Evolutionary conservation across 1,139 yeast species (phyloP).

Genomic region (Kodamaea ohmeri): DNA sequence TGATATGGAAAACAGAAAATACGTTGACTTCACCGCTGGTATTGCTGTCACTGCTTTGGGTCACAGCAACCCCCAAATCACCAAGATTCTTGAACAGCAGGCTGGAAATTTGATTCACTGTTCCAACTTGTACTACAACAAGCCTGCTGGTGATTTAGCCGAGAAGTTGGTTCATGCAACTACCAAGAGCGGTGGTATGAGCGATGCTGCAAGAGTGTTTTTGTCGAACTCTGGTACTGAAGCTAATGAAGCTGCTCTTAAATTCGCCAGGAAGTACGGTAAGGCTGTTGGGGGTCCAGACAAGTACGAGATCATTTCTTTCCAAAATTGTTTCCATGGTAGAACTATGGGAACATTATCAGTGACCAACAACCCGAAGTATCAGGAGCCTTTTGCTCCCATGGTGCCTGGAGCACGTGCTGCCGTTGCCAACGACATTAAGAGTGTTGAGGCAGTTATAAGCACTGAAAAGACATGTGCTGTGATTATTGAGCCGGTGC

Average conservation of each 20-base stretch:
- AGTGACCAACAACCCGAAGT: constrained; percentile 88
- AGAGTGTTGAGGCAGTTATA: constrained; percentile 56
- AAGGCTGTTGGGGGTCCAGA: constrained; percentile 44
- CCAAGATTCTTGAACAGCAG: constrained; percentile 70
- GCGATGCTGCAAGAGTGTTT: constrained; percentile 77
- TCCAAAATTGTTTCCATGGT: constrained; percentile 89
- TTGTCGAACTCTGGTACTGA: constrained; percentile 93
- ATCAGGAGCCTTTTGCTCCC: constrained; percentile 87
- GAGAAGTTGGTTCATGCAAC: constrained; percentile 70
- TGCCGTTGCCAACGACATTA: constrained; percentile 60
- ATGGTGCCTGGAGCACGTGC: constrained; percentile 78
- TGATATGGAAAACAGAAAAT: constrained; percentile 75
- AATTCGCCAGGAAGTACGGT: constrained; percentile 89
- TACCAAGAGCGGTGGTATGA: constrained; percentile 70
- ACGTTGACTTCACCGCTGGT: constrained; percentile 90
- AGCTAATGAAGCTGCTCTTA: constrained; percentile 96
- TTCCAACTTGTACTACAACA: constrained; percentile 80
- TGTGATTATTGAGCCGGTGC: constrained; percentile 92
- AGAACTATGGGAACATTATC: constrained; percentile 91
- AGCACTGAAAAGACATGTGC: constrained; percentile 76
- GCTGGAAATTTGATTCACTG: constrained; percentile 73
- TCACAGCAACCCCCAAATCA: constrained; percentile 72
- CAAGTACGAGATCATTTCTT: constrained; percentile 79
- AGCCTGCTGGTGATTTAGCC: constrained; percentile 80
- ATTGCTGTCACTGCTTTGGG: constrained; percentile 96